Evolutionary conservation across 1,284 basidiomycete species (phyloP).

Genomic region (Papiliotrema laurentii): DNA sequence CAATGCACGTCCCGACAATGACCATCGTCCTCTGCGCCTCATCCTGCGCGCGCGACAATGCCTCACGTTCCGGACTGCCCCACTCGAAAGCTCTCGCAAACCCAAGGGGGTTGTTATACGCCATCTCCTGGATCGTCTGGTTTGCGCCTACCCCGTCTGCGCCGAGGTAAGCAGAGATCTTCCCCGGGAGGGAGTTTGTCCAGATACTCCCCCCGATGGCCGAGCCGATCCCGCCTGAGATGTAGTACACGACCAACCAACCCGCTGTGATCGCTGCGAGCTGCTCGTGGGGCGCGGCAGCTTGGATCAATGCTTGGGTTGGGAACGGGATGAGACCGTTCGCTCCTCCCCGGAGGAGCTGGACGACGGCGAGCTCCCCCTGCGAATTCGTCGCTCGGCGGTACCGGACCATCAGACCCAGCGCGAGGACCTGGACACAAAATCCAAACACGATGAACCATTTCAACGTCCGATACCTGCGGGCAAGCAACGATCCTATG

Average conservation of each 20-base stretch:
- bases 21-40: slow-evolving; percentile 31
- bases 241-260: slow-evolving; percentile 41
- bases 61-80: slow-evolving; percentile 30
- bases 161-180: slow-evolving; percentile 27
- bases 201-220: slow-evolving; percentile 47
- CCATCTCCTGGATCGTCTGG: slow-evolving; percentile 21
- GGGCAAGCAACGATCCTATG: slow-evolving; percentile 19
- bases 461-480: slow-evolving; percentile 33
- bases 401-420: slow-evolving; percentile 44
- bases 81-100: slow-evolving; percentile 24
- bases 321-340: slow-evolving; percentile 42
- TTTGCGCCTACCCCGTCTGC: slow-evolving; percentile 15
- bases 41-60: slow-evolving; percentile 39
- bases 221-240: slow-evolving; percentile 40
- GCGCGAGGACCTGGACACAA: slow-evolving; percentile 27
- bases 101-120: slow-evolving; percentile 36
- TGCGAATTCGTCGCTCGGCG: slow-evolving; percentile 24
- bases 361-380: slow-evolving; percentile 37
- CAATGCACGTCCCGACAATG: background rate
- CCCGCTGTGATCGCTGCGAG: slow-evolving; percentile 40
- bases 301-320: slow-evolving; percentile 39
- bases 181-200: slow-evolving; percentile 37
- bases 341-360: slow-evolving; percentile 34
- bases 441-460: slow-evolving; percentile 40
- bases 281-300: slow-evolving; percentile 39